Base-by-base conservation (phyloP, 2,329 filamentous ascomycete genomes). In the Pseudocercospora crystallina region DNA sequence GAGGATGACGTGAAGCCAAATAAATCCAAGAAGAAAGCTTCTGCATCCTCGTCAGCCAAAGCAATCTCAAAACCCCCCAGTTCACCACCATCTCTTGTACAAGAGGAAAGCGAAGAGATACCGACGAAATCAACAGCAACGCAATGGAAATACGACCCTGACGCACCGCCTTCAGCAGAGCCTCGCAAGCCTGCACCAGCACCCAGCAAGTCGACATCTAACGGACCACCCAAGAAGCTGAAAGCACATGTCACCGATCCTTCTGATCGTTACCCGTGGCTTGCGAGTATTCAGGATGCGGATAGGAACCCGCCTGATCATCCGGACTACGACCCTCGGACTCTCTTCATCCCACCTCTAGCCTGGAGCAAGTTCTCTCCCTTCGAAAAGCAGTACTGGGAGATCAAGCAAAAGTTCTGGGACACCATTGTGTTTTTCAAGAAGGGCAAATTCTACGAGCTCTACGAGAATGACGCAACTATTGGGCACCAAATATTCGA, bases 351-450 rank as follows among this genome's bases (percentile, higher is more conserved):
- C 31, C 94, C 94, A 0, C 87, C 89, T 0, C 67, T 77, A 31
- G 89, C 90, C 0, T 95, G 86, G 84, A 73, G 74, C 29, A 85
- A 87, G 20, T 96, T 99, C 67, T 95, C 91, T 0, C 82, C 92
- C 0, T 99, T 99, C 59, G 94, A 99, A 72, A 95, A 90, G 70
- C 94, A 99, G 68, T 99, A 99, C 69, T 99, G 94, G 94, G 90
- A 95, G 65, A 97, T 99, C 71, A 99, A 99, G 74, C 88, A 91
- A 70, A 96, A 96, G 62, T 89, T 95, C 59, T 97, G 89, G 88
- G 90, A 96, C 60, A 96, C 91, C 0, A 86, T 99, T 39, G 92
- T 99, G 12, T 99, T 99, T 73, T 99, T 99, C 84, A 99, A 97
- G 73, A 99, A 99, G 77, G 94, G 94, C 65, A 99, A 99, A 65